These are phyloP conservation scores for Mortierella sp. DNA, from an alignment of 371 early-diverging fungal genomes.

Conservation along the genomic window DNA sequence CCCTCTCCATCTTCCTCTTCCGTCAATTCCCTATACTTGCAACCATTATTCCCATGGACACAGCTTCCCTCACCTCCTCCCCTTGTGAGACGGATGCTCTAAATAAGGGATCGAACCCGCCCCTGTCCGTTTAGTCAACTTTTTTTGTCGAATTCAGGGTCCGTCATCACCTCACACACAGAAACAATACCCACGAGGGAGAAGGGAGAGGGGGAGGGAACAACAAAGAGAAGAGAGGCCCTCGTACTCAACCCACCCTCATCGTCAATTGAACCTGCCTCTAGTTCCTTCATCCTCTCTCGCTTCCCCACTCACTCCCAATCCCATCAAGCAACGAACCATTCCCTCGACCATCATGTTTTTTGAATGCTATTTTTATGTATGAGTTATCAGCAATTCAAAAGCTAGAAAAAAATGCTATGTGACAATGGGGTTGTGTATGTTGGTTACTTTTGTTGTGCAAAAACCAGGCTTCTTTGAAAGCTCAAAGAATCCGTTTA, in stretches of 20 bases:
- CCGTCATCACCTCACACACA: background rate
- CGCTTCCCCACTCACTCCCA: background rate
- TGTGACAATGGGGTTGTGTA: conserved; percentile 7
- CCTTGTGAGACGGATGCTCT: conserved; percentile 2
- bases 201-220: background rate
- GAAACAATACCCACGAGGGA: background rate
- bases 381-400: background rate
- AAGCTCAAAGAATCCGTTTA: conserved; percentile 15
- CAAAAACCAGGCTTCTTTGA: background rate
- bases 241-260: background rate
- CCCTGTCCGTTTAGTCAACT: background rate
- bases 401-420: conserved; percentile 12
- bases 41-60: background rate
- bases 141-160: conserved; percentile 4
- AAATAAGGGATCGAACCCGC: background rate
- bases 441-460: background rate
- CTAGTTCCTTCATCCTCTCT: background rate
- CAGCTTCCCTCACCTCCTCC: too few relatives aligned
- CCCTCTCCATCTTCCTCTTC: background rate
- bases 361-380: conserved; percentile 4
- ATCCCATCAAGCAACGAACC: background rate
- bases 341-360: background rate
- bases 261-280: background rate
- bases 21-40: background rate
- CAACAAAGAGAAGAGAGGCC: background rate